Conservation (phyloP, 1,284 basidiomycete species). For the Naganishia albida region DNA sequence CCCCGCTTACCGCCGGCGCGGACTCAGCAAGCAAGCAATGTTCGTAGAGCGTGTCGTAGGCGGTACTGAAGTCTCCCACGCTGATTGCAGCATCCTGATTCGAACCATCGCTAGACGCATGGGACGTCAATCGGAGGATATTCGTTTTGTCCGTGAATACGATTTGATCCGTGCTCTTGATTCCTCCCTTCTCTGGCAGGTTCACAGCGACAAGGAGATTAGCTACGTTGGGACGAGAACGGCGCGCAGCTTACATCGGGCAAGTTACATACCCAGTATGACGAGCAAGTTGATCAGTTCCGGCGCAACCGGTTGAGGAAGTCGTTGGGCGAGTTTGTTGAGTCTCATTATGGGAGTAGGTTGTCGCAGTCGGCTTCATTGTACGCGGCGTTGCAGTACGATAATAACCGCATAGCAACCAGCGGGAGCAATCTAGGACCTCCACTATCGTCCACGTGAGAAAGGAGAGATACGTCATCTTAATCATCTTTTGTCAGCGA, state of each 20-base stretch:
- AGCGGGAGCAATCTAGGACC: background rate
- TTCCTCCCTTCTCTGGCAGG: background rate
- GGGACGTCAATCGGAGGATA: background rate
- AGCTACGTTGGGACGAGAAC: background rate
- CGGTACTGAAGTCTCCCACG: background rate
- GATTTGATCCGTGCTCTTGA: slow-evolving; percentile 14
- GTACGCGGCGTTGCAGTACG: no score
- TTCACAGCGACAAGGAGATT: background rate
- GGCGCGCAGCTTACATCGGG: background rate
- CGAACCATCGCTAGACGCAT: background rate
- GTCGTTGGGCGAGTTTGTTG: background rate
- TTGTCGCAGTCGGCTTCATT: no score
- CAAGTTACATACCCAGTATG: slow-evolving; percentile 17
- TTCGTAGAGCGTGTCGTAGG: slow-evolving; percentile 4
- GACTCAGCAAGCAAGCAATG: slow-evolving; percentile 4
- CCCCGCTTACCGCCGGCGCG: background rate
- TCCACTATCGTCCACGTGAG: background rate
- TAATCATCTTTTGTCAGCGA: background rate
- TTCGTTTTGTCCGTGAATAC: slow-evolving; percentile 6
- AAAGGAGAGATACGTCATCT: background rate
- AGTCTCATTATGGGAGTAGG: slow-evolving; percentile 12
- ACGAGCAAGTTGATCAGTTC: background rate
- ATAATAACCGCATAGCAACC: no score
- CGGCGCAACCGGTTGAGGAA: slow-evolving; percentile 6
- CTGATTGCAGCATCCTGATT: background rate